Evolutionary conservation across 768 basidiomycete genomes (phyloP).

Genomic region (Boletus rex-veris): DNA sequence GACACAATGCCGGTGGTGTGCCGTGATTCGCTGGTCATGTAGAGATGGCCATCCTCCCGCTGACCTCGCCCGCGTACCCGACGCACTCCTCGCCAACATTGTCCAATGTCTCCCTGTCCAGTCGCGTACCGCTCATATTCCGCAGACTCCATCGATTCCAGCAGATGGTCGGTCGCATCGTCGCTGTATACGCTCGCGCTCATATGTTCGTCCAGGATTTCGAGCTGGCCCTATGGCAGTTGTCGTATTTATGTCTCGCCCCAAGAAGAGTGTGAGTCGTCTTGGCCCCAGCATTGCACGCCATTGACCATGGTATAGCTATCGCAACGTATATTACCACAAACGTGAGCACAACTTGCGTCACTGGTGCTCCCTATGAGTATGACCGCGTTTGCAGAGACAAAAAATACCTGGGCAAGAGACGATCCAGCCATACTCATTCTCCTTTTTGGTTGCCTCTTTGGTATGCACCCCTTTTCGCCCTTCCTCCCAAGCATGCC

Average conservation of each 20-base stretch:
- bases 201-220: constrained; percentile 65
- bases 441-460: constrained; percentile 75
- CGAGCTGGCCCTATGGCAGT: constrained; percentile 93
- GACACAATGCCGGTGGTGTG: constrained; percentile 21
- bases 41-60: constrained; percentile 32
- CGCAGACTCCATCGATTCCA: constrained; percentile 76
- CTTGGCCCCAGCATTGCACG: not conserved
- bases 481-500: not conserved
- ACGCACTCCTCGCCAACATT: constrained; percentile 14
- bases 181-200: not conserved
- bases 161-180: constrained; percentile 64
- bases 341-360: constrained; percentile 60
- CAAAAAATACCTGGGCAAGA: constrained; percentile 97
- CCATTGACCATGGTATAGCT: constrained; percentile 43
- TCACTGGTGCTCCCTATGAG: not conserved
- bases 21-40: constrained; percentile 7
- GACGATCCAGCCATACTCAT: constrained; percentile 96
- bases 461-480: constrained; percentile 40
- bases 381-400: constrained; percentile 51
- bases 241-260: constrained; percentile 89
- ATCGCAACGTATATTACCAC: constrained; percentile 97
- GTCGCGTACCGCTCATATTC: constrained; percentile 77
- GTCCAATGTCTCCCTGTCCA: constrained; percentile 30
- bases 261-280: constrained; percentile 80
- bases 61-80: constrained; percentile 27